Percentiles rank a stretch among this genome's conserved stretches.
These are phyloP conservation scores for Lathyrus aphaca DNA, from an alignment of 306 rosid species.

Conservation along the genomic window DNA sequence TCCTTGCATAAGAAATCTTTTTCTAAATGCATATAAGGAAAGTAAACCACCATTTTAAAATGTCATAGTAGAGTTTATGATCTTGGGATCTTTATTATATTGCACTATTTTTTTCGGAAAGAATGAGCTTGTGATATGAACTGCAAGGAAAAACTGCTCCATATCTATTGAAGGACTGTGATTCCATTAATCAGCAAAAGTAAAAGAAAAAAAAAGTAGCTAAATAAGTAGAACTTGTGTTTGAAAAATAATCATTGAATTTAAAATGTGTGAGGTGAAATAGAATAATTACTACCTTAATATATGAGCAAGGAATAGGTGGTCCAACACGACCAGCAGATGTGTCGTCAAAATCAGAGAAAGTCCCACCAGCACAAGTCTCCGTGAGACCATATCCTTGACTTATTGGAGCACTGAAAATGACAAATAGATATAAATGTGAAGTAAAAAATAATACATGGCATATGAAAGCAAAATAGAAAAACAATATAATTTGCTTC, in stretches of 20 bases:
- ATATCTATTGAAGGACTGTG: not conserved
- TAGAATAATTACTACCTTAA: slow-evolving; percentile 60
- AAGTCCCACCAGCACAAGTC: slow-evolving; percentile 93
- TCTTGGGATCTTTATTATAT: slow-evolving; percentile 11
- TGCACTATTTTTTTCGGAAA: not conserved
- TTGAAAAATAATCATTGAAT: slow-evolving; percentile 5
- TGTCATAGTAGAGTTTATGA: slow-evolving; percentile 3
- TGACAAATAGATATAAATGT: slow-evolving; percentile 37
- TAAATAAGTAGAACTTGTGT: slow-evolving; percentile 4
- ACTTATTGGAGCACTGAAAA: slow-evolving; percentile 83
- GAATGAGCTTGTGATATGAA: slow-evolving; percentile 10
- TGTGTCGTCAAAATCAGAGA: slow-evolving; percentile 87
- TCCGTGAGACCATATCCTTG: slow-evolving; percentile 99
- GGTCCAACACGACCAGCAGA: slow-evolving; percentile 97
- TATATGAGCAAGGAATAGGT: slow-evolving; percentile 90
- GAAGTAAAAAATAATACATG: slow-evolving; percentile 17
- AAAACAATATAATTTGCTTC: not conserved
- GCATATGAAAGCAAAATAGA: slow-evolving; percentile 3
- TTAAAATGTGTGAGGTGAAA: slow-evolving; percentile 22
- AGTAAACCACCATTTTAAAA: slow-evolving; percentile 18
- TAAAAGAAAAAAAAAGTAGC: too few relatives aligned
- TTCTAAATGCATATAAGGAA: slow-evolving; percentile 1
- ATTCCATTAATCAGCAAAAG: slow-evolving; percentile 17
- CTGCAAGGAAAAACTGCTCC: not conserved
- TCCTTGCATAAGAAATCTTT: slow-evolving; percentile 32